Conservation (phyloP, 2,329 filamentous ascomycete species). For the Lasiodiplodia citricola region DNA sequence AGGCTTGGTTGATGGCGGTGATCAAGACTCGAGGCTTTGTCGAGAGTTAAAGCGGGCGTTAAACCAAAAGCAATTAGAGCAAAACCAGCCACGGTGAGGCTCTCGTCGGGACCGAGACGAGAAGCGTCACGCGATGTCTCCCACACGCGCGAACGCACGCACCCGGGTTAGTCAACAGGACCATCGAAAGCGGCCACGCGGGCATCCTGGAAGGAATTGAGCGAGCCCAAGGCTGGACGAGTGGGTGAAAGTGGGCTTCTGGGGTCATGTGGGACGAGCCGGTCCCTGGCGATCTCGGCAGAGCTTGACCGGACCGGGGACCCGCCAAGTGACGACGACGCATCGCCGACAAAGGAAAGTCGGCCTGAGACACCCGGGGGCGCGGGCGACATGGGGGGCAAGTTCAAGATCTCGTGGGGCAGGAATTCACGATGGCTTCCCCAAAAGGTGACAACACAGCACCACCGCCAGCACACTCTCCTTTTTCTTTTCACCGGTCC, state of each 20-base stretch:
- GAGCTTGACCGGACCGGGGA: slow-evolving; percentile 6
- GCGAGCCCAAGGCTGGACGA: not conserved
- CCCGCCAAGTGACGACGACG: not conserved
- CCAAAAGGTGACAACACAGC: not conserved
- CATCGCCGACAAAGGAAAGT: not conserved
- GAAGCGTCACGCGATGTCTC: not conserved
- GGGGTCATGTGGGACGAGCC: slow-evolving; percentile 3
- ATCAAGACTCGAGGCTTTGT: not conserved
- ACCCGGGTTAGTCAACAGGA: not conserved
- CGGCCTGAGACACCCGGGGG: not conserved
- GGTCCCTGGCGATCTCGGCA: slow-evolving; percentile 23
- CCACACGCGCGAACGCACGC: not conserved
- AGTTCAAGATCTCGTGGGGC: not conserved
- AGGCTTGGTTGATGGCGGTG: too few species aligned
- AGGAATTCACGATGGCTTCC: not conserved
- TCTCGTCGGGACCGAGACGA: not conserved
- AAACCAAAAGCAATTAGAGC: not conserved
- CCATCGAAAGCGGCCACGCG: not conserved
- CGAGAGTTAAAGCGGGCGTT: not conserved
- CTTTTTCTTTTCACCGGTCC: not conserved
- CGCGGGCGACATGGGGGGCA: not conserved
- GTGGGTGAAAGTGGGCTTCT: not conserved
- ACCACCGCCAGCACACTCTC: not conserved
- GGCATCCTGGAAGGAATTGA: not conserved
- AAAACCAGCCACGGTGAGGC: not conserved